Conservation (phyloP, 148 eudicot species). For the Mesembryanthemum crystallinum region DNA sequence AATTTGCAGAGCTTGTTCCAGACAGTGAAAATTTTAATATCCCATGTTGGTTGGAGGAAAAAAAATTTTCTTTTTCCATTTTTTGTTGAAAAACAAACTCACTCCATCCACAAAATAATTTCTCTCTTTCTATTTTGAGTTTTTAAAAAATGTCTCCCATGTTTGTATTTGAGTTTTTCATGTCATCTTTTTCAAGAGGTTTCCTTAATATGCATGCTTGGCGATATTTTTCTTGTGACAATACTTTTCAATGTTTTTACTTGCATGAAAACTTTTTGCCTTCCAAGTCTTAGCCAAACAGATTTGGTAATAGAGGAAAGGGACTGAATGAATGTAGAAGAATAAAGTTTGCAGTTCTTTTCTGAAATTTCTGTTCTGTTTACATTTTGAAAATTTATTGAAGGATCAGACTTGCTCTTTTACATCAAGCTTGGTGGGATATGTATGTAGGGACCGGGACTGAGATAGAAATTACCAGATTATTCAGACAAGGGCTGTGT, state of each 20-base stretch:
- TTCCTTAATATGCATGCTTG: no score
- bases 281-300: not conserved
- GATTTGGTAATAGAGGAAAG: not conserved
- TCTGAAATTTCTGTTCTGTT: not conserved
- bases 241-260: no score
- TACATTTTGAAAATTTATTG: not conserved
- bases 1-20: constrained; percentile 10
- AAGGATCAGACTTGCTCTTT: not conserved
- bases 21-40: not conserved
- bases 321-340: not conserved
- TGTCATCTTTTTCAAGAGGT: not conserved
- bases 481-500: constrained; percentile 40
- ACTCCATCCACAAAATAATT: no score
- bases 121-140: constrained; percentile 1
- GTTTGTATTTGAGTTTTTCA: not conserved
- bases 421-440: not conserved
- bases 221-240: not conserved
- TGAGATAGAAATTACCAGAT: constrained; percentile 17
- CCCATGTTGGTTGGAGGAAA: no score
- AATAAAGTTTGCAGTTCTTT: not conserved
- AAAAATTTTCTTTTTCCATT: no score
- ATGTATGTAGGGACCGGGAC: not conserved
- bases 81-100: no score
- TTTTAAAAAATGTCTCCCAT: no score
- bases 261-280: not conserved